A percentile compares a stretch with the other conserved stretches of the same genome.
Evolutionary conservation across 2,329 filamentous ascomycete species (phyloP).

Genomic region (Orbilia quercus): DNA sequence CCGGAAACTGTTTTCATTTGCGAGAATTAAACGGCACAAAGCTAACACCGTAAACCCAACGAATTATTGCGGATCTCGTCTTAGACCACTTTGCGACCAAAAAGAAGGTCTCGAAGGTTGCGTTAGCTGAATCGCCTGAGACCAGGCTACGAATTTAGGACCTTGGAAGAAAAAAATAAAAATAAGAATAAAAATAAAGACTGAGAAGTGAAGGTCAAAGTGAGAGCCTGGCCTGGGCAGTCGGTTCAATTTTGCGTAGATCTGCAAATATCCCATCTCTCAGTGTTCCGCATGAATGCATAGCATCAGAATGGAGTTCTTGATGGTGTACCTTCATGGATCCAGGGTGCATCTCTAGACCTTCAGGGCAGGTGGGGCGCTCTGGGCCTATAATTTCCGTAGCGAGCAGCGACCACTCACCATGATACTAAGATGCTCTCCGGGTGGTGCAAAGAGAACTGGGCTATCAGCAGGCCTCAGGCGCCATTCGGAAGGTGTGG

Average conservation of each 20-base stretch:
- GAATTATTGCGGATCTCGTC: conserved; percentile 6
- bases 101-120: conserved; percentile 3
- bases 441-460: conserved; percentile 16
- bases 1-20: conserved; percentile 15
- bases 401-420: conserved; percentile 13
- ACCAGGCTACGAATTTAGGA: conserved; percentile 1
- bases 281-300: conserved; percentile 14
- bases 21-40: conserved; percentile 8
- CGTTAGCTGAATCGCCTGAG: not conserved
- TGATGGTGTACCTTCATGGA: conserved; percentile 1
- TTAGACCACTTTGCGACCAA: not conserved
- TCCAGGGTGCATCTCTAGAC: conserved; percentile 21
- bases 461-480: conserved; percentile 11
- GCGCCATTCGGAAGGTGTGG: conserved; percentile 42
- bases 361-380: conserved; percentile 19
- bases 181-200: too few species aligned
- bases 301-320: conserved; percentile 14
- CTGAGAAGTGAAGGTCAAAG: too few species aligned
- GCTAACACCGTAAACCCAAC: conserved; percentile 2
- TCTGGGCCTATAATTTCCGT: conserved; percentile 40
- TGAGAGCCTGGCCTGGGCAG: not conserved
- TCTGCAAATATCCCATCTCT: conserved; percentile 17
- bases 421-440: conserved; percentile 3
- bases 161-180: not conserved
- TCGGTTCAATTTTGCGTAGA: conserved; percentile 2